Conservation (phyloP, 2,329 filamentous ascomycete genomes). For the Sporothrix brasiliensis region DNA sequence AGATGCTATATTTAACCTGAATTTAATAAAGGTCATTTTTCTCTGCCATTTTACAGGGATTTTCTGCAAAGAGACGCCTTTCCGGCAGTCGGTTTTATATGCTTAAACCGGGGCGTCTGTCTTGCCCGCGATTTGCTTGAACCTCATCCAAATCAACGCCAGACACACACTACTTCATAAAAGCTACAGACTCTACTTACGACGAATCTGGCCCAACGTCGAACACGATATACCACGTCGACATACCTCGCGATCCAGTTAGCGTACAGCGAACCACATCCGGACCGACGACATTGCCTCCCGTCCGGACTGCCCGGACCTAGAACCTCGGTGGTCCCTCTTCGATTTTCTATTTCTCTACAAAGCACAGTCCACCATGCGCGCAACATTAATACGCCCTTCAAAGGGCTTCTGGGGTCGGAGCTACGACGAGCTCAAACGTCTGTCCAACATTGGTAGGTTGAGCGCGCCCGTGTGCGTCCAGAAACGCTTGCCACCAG, state of each 20-base stretch:
- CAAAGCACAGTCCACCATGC: conserved; percentile 48
- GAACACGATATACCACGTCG: neutral
- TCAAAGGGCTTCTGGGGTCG: conserved; percentile 60
- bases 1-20: too few species aligned
- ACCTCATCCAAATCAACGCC: conserved; percentile 3
- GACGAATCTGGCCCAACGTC: neutral
- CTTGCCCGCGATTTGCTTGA: neutral
- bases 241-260: too few species aligned
- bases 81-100: neutral
- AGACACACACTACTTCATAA: neutral
- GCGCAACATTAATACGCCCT: conserved; percentile 48
- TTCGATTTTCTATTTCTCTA: neutral
- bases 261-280: too few species aligned
- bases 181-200: neutral
- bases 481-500: too few species aligned
- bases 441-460: conserved; percentile 59
- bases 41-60: neutral
- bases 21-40: too few species aligned
- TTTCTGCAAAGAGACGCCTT: neutral
- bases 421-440: conserved; percentile 63
- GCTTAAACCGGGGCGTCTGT: conserved; percentile 21
- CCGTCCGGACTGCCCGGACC: neutral
- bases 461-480: neutral
- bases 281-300: neutral
- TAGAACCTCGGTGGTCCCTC: neutral